phyloP scores from a whole-genome alignment of 345 rosid genomes.

The Orychophragmus violaceus region DNA sequence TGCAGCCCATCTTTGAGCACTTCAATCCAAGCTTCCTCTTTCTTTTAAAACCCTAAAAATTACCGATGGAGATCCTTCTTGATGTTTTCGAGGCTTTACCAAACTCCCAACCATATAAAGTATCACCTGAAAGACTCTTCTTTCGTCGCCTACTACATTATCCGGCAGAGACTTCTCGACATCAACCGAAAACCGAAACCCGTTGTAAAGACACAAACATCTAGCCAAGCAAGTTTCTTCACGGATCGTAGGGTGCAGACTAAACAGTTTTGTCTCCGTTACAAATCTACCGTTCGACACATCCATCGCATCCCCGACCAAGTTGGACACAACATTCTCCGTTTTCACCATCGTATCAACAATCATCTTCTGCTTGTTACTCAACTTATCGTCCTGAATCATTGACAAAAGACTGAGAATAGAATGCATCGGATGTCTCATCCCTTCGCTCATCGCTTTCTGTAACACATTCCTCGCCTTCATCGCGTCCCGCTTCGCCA shows the following conservation, averaged over 20 bases:
- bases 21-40: constrained; percentile 58
- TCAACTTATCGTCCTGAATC: constrained; percentile 60
- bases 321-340: constrained; percentile 61
- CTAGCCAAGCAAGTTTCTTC: constrained; percentile 79
- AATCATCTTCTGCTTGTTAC: constrained; percentile 51
- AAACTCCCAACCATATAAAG: constrained; percentile 84
- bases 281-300: constrained; percentile 62
- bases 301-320: constrained; percentile 86
- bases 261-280: constrained; percentile 53
- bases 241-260: constrained; percentile 54
- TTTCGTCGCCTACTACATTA: constrained; percentile 71
- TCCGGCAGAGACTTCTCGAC: constrained; percentile 75
- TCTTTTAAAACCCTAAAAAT: constrained; percentile 45
- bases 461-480: constrained; percentile 82
- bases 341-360: constrained; percentile 79
- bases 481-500: constrained; percentile 61
- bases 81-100: constrained; percentile 40
- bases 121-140: constrained; percentile 80
- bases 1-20: constrained; percentile 66
- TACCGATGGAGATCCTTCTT: constrained; percentile 43
- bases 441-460: constrained; percentile 86
- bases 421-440: constrained; percentile 93
- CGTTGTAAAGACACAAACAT: constrained; percentile 65
- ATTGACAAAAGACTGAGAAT: constrained; percentile 71
- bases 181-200: constrained; percentile 55